Conservation (phyloP, 495 filamentous ascomycete species). For the Evernia prunastri region DNA sequence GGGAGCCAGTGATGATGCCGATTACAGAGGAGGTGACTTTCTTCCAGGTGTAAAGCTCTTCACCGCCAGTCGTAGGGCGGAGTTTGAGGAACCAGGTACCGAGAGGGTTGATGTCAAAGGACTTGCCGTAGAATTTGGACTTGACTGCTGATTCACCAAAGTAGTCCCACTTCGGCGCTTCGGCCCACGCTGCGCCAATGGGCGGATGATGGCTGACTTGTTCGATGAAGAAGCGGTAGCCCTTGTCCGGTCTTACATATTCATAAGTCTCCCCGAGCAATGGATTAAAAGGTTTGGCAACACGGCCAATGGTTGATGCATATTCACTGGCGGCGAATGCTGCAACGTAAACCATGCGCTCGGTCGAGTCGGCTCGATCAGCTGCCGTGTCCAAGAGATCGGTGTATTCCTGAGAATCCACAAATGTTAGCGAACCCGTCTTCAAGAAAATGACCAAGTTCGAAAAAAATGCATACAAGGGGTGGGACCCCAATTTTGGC, state of each 20-base stretch:
- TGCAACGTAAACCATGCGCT: constrained; percentile 92
- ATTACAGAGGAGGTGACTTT: constrained; percentile 97
- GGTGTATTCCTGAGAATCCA: constrained; percentile 59
- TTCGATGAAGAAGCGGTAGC: constrained; percentile 96
- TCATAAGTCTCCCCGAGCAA: constrained; percentile 95
- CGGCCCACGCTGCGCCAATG: constrained; percentile 87
- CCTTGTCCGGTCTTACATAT: constrained; percentile 90
- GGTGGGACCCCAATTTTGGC: background rate
- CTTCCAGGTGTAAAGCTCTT: constrained; percentile 97
- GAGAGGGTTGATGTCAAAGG: constrained; percentile 92
- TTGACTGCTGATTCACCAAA: constrained; percentile 95
- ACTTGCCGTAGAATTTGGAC: constrained; percentile 95
- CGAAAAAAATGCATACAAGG: background rate
- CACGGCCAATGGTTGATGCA: constrained; percentile 90
- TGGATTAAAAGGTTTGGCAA: constrained; percentile 97
- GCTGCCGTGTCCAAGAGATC: constrained; percentile 88
- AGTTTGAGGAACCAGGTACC: constrained; percentile 95
- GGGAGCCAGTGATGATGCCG: constrained; percentile 94
- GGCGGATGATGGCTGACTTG: constrained; percentile 98
- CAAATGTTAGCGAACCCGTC: background rate
- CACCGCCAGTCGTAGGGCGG: constrained; percentile 67
- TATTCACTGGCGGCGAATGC: constrained; percentile 95
- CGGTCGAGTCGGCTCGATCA: constrained; percentile 75
- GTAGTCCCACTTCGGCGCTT: constrained; percentile 93
- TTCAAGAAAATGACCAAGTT: background rate